Evolutionary conservation across 1,284 basidiomycete species (phyloP), one percentile per base, ranked within the genome.

Genomic region (Gymnopus androsaceus): DNA sequence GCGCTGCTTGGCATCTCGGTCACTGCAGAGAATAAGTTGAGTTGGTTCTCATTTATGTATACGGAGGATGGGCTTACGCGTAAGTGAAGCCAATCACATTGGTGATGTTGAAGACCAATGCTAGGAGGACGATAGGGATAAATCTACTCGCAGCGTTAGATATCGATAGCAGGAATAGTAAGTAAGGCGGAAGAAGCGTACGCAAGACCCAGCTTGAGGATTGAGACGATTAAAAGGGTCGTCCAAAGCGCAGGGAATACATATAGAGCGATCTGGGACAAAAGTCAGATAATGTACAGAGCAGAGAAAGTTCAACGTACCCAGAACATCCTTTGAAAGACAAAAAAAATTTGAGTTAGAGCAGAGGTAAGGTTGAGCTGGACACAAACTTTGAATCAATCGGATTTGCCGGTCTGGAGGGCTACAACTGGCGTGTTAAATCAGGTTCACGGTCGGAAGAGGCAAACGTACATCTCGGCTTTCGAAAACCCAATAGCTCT

Each of bases 401-500:
- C 0, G 92, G 83, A 71, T 98, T 98, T 5, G 92, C 87, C 21
- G 93, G 92, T 64, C 89, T 83, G 34, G 93, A 90, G 40, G 95
- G 92, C 95, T 97, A 59, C 12, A 34, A 31, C 25, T 14, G 2
- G 17, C 14, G 42, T 6, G 28, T 41, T 15, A 17, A 23, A 12
- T 25, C 8, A 27, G 30, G 40, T 40, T 34, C 31, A 25, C 12
- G 41, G 31, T 31, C 30, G 27, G 51, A 40, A 14, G 52, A 27
- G 36, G 47, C 28, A 47, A 49, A 71, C 85, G 67, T 72, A 94
- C 94, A 72, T 96, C 94, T 67, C 93, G 82, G 63, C 89, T 91
- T 74, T 96, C 94, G 64, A 97, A 97, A 3, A 97, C 94, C 94
- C 94, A 97, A 62, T 88, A 93, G 68, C 90, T 94, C 68, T 95